Percentiles rank a stretch among this genome's conserved stretches.
Evolutionary conservation across 495 filamentous ascomycete genomes (phyloP).

Genomic region (Talaromyces stipitatus): DNA sequence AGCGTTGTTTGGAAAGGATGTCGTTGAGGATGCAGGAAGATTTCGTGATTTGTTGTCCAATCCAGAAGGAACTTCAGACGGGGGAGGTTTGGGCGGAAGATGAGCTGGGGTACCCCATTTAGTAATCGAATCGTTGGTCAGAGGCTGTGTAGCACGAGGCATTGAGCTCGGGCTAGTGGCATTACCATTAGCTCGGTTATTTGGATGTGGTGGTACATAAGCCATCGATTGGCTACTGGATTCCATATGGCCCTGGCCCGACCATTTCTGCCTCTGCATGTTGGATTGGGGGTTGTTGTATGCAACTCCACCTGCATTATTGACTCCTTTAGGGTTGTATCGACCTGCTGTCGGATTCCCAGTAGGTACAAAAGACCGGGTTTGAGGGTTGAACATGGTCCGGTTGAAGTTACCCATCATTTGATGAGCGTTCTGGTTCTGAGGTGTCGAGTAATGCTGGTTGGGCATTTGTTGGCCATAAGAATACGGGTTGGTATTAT

Average conservation of each 20-base stretch:
- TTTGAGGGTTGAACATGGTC: constrained; percentile 87
- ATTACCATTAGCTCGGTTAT: constrained; percentile 11
- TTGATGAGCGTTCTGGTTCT: constrained; percentile 56
- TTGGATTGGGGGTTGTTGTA: constrained; percentile 20
- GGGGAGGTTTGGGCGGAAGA: constrained; percentile 47
- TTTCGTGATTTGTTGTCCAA: constrained; percentile 32
- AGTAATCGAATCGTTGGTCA: constrained; percentile 34
- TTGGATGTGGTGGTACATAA: background rate
- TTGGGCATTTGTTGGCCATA: constrained; percentile 58
- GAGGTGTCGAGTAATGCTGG: constrained; percentile 56
- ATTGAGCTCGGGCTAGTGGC: background rate
- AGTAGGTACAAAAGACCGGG: constrained; percentile 76
- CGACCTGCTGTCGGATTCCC: constrained; percentile 17
- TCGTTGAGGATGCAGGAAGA: constrained; percentile 11
- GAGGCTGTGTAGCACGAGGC: constrained; percentile 14
- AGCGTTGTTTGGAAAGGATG: constrained; percentile 15
- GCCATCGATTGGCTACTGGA: constrained; percentile 4
- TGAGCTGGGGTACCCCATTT: constrained; percentile 51
- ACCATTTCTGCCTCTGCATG: constrained; percentile 21
- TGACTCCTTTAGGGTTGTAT: constrained; percentile 22
- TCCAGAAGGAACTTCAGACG: constrained; percentile 41
- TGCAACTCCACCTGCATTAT: constrained; percentile 21
- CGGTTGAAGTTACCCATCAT: constrained; percentile 76
- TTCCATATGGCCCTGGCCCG: constrained; percentile 32
- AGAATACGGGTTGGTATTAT: constrained; percentile 51